These are phyloP conservation scores for Epichloe festucae DNA, from an alignment of 2,329 filamentous ascomycete species.

Conservation along the genomic window DNA sequence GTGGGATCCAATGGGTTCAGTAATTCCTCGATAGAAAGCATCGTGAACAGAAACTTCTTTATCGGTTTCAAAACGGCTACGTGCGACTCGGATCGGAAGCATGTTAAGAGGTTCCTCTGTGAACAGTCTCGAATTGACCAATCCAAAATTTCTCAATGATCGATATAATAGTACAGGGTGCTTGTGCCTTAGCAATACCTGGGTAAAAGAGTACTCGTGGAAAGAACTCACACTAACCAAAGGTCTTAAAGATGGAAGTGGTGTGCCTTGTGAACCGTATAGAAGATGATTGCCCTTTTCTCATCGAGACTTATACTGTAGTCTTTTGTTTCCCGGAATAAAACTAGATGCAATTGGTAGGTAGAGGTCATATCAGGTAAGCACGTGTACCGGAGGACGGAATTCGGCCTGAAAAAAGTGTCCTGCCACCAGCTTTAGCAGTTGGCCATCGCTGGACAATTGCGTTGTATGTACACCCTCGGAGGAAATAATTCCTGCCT, in stretches of 20 bases:
- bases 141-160: not conserved
- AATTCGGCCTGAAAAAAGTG: not conserved
- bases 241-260: not conserved
- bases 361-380: not conserved
- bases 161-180: not conserved
- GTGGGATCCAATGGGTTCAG: conserved; percentile 1
- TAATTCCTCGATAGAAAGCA: conserved; percentile 3
- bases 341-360: not conserved
- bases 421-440: not conserved
- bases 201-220: not conserved
- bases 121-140: not conserved
- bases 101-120: not conserved
- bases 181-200: not conserved
- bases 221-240: not conserved
- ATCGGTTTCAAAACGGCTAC: not conserved
- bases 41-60: not conserved
- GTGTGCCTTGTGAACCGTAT: not conserved
- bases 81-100: not conserved
- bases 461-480: conserved; percentile 2
- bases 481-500: not conserved
- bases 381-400: not conserved
- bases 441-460: not conserved
- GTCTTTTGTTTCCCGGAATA: not conserved
- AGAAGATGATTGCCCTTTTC: not conserved
- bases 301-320: not conserved